A percentile compares a stretch with the other conserved stretches of the same genome.
Conservation (phyloP, 352 stramenopile genomes). For the Pythium diclinum region DNA sequence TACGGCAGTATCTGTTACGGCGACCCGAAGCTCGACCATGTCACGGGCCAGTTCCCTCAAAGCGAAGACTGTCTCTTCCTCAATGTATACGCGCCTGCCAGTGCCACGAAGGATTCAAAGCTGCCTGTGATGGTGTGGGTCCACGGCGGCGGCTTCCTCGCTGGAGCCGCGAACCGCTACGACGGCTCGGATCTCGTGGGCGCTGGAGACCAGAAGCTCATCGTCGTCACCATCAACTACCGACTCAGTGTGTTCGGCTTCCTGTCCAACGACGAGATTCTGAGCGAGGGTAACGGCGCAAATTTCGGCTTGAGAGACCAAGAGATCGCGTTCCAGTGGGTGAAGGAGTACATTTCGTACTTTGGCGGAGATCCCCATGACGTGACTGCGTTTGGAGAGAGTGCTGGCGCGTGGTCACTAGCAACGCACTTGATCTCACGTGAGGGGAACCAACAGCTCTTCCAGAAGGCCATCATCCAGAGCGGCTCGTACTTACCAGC, state of each 20-base stretch:
- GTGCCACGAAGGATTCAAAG: slow-evolving; percentile 24
- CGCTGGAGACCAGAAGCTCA: slow-evolving; percentile 22
- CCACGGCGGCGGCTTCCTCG: slow-evolving; percentile 31
- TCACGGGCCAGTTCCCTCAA: background rate
- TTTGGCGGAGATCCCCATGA: slow-evolving; percentile 40
- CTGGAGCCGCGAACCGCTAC: slow-evolving; percentile 5
- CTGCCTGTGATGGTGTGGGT: slow-evolving; percentile 37
- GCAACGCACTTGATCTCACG: slow-evolving; percentile 16
- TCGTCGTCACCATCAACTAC: slow-evolving; percentile 37
- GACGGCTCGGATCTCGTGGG: slow-evolving; percentile 10
- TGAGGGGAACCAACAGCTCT: slow-evolving; percentile 17
- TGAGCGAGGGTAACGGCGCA: slow-evolving; percentile 10
- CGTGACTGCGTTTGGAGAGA: slow-evolving; percentile 33
- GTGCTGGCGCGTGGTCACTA: slow-evolving; percentile 6
- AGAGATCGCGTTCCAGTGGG: slow-evolving; percentile 21
- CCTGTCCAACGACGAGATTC: slow-evolving; percentile 5
- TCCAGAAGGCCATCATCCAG: slow-evolving; percentile 15
- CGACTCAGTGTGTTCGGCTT: background rate
- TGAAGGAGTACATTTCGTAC: slow-evolving; percentile 37
- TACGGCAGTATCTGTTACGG: slow-evolving; percentile 10
- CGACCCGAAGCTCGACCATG: background rate
- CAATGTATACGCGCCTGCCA: slow-evolving; percentile 32
- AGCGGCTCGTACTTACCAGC: slow-evolving; percentile 8
- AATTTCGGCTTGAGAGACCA: slow-evolving; percentile 29
- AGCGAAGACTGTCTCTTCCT: slow-evolving; percentile 35